Conservation (phyloP, 805 yeast species). For the Grigorovia yakushimaensis region DNA sequence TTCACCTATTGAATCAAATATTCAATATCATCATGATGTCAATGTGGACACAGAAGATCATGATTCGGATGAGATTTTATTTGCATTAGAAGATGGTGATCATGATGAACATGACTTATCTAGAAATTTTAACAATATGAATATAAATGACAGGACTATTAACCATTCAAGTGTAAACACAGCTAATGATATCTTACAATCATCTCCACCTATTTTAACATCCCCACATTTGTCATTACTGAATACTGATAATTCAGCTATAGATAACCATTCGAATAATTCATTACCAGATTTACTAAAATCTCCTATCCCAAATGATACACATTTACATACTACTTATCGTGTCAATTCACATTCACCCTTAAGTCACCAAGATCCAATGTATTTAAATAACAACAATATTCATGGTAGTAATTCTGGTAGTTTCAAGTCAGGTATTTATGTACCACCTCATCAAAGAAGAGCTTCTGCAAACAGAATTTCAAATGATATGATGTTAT, state of each 20-base stretch:
- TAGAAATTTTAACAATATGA: conserved; percentile 19
- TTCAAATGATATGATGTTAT: conserved; percentile 16
- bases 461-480: conserved; percentile 21
- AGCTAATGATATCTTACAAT: conserved; percentile 5
- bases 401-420: background rate
- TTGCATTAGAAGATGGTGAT: conserved; percentile 29
- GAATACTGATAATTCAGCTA: background rate
- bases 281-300: conserved; percentile 25
- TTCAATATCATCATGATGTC: background rate
- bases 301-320: conserved; percentile 15
- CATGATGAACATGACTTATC: conserved; percentile 23
- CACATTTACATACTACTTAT: background rate
- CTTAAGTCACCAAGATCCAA: background rate
- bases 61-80: conserved; percentile 27
- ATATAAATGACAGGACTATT: conserved; percentile 7
- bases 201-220: background rate
- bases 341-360: background rate
- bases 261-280: background rate
- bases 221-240: background rate
- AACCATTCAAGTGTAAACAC: conserved; percentile 11
- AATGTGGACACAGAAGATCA: conserved; percentile 25
- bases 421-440: conserved; percentile 24
- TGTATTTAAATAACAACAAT: background rate
- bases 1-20: background rate
- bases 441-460: conserved; percentile 49